Conservation (phyloP, 148 eudicot species). For the Vaccinium vitisidaea region DNA sequence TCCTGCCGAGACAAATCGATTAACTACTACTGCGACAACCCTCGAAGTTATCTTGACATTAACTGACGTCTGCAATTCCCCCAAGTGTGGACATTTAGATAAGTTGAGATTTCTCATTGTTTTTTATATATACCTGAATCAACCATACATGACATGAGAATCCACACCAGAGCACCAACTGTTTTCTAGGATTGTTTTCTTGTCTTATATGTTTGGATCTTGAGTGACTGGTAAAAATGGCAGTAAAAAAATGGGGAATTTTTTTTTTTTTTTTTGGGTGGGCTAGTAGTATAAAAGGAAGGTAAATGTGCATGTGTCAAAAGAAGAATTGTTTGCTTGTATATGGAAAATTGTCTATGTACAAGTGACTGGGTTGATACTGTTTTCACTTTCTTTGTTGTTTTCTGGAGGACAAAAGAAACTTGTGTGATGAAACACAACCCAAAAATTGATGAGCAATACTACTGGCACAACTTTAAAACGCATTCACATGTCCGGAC, state of each 20-base stretch:
- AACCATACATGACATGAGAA: not conserved
- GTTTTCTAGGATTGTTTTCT: not conserved
- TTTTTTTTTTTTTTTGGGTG: not conserved
- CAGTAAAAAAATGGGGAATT: not conserved
- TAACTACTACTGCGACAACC: too few species aligned
- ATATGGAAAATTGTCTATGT: not conserved
- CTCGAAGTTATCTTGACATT: slow-evolving; percentile 4
- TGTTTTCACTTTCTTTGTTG: not conserved
- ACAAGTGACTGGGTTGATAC: not conserved
- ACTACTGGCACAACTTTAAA: too few species aligned
- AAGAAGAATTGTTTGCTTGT: not conserved
- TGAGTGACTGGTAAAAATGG: not conserved
- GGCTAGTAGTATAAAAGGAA: not conserved
- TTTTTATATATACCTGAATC: too few species aligned
- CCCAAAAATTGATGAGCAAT: not conserved
- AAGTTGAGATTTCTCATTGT: not conserved
- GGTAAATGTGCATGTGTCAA: not conserved
- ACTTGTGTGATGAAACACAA: not conserved
- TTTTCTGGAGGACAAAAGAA: not conserved
- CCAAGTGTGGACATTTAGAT: not conserved
- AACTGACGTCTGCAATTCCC: not conserved
- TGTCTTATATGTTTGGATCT: not conserved
- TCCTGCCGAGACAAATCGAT: too few species aligned
- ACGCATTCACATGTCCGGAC: too few species aligned
- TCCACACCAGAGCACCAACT: not conserved